Conservation (phyloP, 176 grass and related monocot genomes). For the Lolium perenne region DNA sequence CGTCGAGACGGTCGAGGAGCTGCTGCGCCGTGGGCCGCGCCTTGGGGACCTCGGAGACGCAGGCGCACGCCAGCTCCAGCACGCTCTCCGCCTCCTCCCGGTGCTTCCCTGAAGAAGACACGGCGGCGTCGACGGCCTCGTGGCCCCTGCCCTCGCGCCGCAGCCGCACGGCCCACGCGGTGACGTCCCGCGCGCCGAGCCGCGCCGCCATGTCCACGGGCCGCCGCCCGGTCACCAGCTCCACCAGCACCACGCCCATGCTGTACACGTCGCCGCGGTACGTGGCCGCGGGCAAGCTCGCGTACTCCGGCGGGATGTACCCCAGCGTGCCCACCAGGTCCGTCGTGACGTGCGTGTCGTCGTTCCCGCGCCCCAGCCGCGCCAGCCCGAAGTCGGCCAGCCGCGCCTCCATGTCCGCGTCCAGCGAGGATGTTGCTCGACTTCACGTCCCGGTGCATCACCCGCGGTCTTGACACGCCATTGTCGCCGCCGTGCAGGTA, state of each 20-base stretch:
- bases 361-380: constrained; percentile 34
- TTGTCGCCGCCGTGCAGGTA: constrained; percentile 60
- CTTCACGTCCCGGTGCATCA: constrained; percentile 86
- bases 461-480: constrained; percentile 51
- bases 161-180: constrained; percentile 53
- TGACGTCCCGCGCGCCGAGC: constrained; percentile 37
- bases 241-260: constrained; percentile 68
- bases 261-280: constrained; percentile 71
- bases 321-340: constrained; percentile 72
- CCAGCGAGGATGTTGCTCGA: constrained; percentile 87
- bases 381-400: constrained; percentile 79
- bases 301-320: constrained; percentile 81
- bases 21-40: constrained; percentile 48
- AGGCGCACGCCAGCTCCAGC: constrained; percentile 51
- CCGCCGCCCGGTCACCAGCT: constrained; percentile 60
- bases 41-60: constrained; percentile 47
- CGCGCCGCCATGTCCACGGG: constrained; percentile 51
- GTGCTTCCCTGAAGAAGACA: background rate
- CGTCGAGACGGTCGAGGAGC: constrained; percentile 47
- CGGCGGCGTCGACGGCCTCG: constrained; percentile 50
- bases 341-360: constrained; percentile 68
- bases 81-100: constrained; percentile 43
- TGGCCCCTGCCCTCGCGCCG: constrained; percentile 28
- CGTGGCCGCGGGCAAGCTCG: constrained; percentile 41
- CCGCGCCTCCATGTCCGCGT: constrained; percentile 50